Conservation (phyloP, 352 stramenopile genomes). For the Phytopythium helicoides region DNA sequence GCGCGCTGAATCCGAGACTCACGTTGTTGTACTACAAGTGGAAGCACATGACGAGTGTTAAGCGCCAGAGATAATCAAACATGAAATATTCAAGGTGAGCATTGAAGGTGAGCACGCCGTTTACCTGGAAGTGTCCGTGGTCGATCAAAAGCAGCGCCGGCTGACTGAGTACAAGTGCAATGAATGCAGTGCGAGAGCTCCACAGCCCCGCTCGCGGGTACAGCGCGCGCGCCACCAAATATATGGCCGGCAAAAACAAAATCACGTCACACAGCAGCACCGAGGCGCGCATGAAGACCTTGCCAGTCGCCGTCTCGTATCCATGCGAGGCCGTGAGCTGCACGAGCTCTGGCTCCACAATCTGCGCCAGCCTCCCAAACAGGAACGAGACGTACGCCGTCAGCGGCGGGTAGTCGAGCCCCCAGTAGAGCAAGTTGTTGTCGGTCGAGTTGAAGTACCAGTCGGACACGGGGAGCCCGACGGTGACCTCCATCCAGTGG, state of each 20-base stretch:
- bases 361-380: slow-evolving; percentile 73
- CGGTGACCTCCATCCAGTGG: slow-evolving; percentile 99
- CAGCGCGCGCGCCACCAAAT: slow-evolving; percentile 40
- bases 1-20: slow-evolving; percentile 90
- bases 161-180: slow-evolving; percentile 76
- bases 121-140: slow-evolving; percentile 98
- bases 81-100: background rate
- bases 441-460: slow-evolving; percentile 94
- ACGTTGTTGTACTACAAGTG: slow-evolving; percentile 98
- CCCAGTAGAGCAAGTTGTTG: slow-evolving; percentile 97
- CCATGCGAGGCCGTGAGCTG: slow-evolving; percentile 73
- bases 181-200: slow-evolving; percentile 57
- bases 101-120: too few relatives aligned
- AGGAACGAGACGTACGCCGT: slow-evolving; percentile 90
- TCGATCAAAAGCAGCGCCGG: slow-evolving; percentile 95
- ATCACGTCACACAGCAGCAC: slow-evolving; percentile 93
- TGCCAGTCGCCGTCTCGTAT: slow-evolving; percentile 83
- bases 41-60: background rate
- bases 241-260: slow-evolving; percentile 84
- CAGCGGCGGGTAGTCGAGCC: slow-evolving; percentile 97
- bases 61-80: background rate
- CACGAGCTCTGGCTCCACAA: slow-evolving; percentile 87
- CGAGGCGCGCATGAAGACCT: slow-evolving; percentile 90
- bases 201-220: slow-evolving; percentile 39
- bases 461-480: slow-evolving; percentile 87